Evolutionary conservation across 2,329 filamentous ascomycete genomes (phyloP), one percentile per base, ranked within the genome.

Genomic region (Neofusicoccum ribis): DNA sequence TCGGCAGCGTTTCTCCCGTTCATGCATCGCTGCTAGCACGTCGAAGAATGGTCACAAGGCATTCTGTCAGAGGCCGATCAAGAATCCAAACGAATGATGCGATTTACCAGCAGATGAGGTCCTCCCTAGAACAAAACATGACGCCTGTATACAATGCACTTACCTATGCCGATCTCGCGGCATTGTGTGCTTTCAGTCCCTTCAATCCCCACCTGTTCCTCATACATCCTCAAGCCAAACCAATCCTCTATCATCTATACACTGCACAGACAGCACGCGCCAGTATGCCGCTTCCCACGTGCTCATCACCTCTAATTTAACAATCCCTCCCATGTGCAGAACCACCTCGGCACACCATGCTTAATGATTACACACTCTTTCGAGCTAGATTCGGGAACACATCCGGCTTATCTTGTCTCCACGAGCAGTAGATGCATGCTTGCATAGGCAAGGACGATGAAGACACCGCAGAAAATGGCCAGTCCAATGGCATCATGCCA

Each of bases 381-480:
- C 31, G 43, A 60, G 43, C 56, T 36, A 44, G 17, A 23, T 14
- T 12, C 6, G 27, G 11, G 17, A 36, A 46, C 14, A 37, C 8
- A 6, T 9, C 41, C 20, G 14, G 5, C 37, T 67, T 84, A 94
- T 73, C 91, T 85, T 84, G 88, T 94, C 85, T 99, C 95, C 23
- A 99, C 88, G 54, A 99, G 86, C 72, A 99, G 79, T 67, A 98
- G 80, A 81, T 99, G 95, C 92, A 99, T 96, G 15, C 94, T 93
- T 36, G 81, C 82, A 76, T 98, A 99, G 6, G 95, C 94, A 69
- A 98, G 82, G 50, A 97, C 80, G 56, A 98, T 88, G 74, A 98
- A 99, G 0, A 87, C 85, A 0, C 86, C 89, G 1, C 90, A 92
- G 77, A 97, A 96, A 11, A 95, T 83, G 5, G 87, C 92, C 14